phyloP scores from a whole-genome alignment of 2,329 filamentous ascomycete genomes.

The Hypoxylon sp. region DNA sequence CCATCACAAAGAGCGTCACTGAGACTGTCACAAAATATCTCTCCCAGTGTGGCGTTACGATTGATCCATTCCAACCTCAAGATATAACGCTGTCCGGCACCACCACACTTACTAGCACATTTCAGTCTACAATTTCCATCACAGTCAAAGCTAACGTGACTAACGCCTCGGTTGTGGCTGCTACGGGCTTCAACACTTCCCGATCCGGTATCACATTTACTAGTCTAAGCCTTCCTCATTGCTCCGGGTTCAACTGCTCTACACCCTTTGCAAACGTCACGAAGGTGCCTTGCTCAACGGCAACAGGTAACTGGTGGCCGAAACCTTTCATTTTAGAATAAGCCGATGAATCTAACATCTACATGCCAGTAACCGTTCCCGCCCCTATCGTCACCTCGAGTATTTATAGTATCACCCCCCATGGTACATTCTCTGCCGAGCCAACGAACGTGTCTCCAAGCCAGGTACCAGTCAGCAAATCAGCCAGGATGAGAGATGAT shows the following conservation, averaged over 20 bases:
- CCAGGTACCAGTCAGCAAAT: constrained; percentile 37
- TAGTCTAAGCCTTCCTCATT: constrained; percentile 13
- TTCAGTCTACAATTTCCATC: constrained; percentile 37
- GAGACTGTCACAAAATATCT: constrained; percentile 42
- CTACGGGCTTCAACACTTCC: constrained; percentile 9
- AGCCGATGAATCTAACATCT: constrained; percentile 20
- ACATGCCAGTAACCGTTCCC: constrained; percentile 22
- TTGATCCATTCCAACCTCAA: constrained; percentile 2
- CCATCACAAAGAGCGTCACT: constrained; percentile 38
- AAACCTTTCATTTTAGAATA: not conserved
- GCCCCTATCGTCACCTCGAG: constrained; percentile 2
- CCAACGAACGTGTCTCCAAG: constrained; percentile 26
- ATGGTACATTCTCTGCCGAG: constrained; percentile 20
- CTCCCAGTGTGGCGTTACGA: constrained; percentile 30
- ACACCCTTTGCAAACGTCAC: constrained; percentile 25
- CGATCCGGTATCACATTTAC: constrained; percentile 12
- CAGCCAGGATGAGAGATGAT: constrained; percentile 1
- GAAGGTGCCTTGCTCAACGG: constrained; percentile 38
- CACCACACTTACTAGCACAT: constrained; percentile 39
- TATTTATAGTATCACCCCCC: constrained; percentile 12
- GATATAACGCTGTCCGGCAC: constrained; percentile 34
- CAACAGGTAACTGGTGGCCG: constrained; percentile 30
- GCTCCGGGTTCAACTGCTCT: constrained; percentile 29
- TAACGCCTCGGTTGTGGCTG: constrained; percentile 2
- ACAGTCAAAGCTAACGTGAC: constrained; percentile 16